A percentile compares a stretch with the other conserved stretches of the same genome.
These are phyloP conservation scores for Cadophora malorum DNA, from an alignment of 2,329 filamentous ascomycete genomes.

Conservation along the genomic window DNA sequence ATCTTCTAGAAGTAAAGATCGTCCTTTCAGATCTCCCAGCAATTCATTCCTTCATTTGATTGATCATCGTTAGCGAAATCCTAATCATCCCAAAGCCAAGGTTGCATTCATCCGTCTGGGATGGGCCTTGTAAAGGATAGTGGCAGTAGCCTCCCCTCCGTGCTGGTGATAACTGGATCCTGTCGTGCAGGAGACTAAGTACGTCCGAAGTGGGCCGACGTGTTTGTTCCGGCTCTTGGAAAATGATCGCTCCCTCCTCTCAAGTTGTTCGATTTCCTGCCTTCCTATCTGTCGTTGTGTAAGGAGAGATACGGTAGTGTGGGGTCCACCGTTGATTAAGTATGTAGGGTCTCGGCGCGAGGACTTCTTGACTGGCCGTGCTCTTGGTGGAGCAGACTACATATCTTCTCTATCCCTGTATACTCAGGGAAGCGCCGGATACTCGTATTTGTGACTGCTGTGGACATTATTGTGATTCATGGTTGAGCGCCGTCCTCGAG, in stretches of 20 bases:
- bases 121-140: background rate
- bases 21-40: background rate
- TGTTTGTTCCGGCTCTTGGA: background rate
- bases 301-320: background rate
- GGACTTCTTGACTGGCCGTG: background rate
- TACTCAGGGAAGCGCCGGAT: background rate
- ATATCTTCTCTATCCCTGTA: background rate
- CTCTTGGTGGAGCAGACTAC: background rate
- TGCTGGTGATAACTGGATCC: background rate
- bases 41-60: background rate
- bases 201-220: slow-evolving; percentile 4
- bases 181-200: slow-evolving; percentile 10
- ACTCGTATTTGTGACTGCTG: background rate
- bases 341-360: slow-evolving; percentile 2
- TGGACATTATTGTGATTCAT: background rate
- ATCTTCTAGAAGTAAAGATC: background rate
- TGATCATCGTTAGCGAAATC: background rate
- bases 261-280: background rate
- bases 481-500: background rate
- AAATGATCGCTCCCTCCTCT: background rate
- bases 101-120: slow-evolving; percentile 11
- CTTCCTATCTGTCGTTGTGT: background rate
- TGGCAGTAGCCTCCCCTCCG: background rate
- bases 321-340: background rate
- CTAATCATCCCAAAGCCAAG: slow-evolving; percentile 2